Conservation (phyloP, 83 land plant species). For the Diphasiastrum complanatum region DNA sequence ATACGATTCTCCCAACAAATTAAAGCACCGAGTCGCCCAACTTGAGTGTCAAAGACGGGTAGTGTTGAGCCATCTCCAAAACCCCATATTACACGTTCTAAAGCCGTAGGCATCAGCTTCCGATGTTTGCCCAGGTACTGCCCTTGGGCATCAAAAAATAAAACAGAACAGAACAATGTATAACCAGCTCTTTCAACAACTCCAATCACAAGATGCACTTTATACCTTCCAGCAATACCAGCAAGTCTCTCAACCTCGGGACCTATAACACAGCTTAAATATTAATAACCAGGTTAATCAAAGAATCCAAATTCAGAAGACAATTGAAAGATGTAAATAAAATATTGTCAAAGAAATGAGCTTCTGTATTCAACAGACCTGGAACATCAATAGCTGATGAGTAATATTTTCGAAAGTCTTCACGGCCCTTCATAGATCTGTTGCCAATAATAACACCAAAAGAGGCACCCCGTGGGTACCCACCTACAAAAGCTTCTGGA, state of each 20-base stretch:
- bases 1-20: slow-evolving; percentile 98
- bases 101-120: slow-evolving; percentile 87
- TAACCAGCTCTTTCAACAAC: slow-evolving; percentile 87
- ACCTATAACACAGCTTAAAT: too few relatives aligned
- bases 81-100: slow-evolving; percentile 92
- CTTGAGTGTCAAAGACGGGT: slow-evolving; percentile 77
- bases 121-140: slow-evolving; percentile 86
- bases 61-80: slow-evolving; percentile 98
- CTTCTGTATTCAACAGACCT: slow-evolving; percentile 46
- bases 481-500: slow-evolving; percentile 97
- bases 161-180: slow-evolving; percentile 76
- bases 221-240: slow-evolving; percentile 69
- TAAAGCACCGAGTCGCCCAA: slow-evolving; percentile 81
- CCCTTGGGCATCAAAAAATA: slow-evolving; percentile 84
- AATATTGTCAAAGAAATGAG: too few relatives aligned
- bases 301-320: slow-evolving; percentile 7
- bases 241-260: slow-evolving; percentile 92
- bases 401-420: slow-evolving; percentile 83
- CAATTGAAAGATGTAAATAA: neutral
- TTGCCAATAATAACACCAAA: slow-evolving; percentile 83
- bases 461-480: slow-evolving; percentile 80
- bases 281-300: too few relatives aligned
- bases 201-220: slow-evolving; percentile 82
- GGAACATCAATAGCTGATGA: slow-evolving; percentile 98
- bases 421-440: slow-evolving; percentile 68